phyloP scores from a whole-genome alignment of 2,329 filamentous ascomycete genomes.

The Sclerotinia sclerotiorum region DNA sequence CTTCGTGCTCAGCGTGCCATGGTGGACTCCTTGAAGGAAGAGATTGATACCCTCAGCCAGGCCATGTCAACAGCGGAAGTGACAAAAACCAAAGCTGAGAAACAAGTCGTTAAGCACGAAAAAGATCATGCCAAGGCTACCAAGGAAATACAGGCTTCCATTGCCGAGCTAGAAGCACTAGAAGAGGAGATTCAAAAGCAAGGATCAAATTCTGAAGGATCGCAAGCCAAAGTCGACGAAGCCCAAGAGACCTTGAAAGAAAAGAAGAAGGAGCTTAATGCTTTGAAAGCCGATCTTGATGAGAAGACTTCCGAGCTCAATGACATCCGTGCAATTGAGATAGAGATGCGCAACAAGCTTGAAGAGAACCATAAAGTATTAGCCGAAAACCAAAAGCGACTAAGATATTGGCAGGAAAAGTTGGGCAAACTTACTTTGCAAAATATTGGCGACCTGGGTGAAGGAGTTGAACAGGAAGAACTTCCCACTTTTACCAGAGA shows the following conservation, averaged over 20 bases:
- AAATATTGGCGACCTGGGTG: slow-evolving; percentile 70
- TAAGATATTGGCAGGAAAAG: slow-evolving; percentile 88
- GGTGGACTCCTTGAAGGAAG: slow-evolving; percentile 84
- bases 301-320: slow-evolving; percentile 84
- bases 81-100: slow-evolving; percentile 87
- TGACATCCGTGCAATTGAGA: slow-evolving; percentile 82
- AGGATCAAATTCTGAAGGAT: slow-evolving; percentile 69
- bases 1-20: slow-evolving; percentile 86
- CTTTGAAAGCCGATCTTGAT: slow-evolving; percentile 82
- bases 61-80: slow-evolving; percentile 85
- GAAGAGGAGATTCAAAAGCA: slow-evolving; percentile 78
- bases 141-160: slow-evolving; percentile 72
- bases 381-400: slow-evolving; percentile 78
- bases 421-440: slow-evolving; percentile 79
- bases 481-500: slow-evolving; percentile 77
- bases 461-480: slow-evolving; percentile 54
- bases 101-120: slow-evolving; percentile 82
- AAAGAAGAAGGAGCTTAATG: slow-evolving; percentile 77
- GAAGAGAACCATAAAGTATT: slow-evolving; percentile 94
- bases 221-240: slow-evolving; percentile 73
- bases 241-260: slow-evolving; percentile 74
- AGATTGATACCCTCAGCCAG: slow-evolving; percentile 78
- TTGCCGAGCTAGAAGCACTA: slow-evolving; percentile 72
- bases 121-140: slow-evolving; percentile 77
- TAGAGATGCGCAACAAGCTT: slow-evolving; percentile 97